Evolutionary conservation across 257 asterid genomes (phyloP).

Genomic region (Przewalskia tangutica): DNA sequence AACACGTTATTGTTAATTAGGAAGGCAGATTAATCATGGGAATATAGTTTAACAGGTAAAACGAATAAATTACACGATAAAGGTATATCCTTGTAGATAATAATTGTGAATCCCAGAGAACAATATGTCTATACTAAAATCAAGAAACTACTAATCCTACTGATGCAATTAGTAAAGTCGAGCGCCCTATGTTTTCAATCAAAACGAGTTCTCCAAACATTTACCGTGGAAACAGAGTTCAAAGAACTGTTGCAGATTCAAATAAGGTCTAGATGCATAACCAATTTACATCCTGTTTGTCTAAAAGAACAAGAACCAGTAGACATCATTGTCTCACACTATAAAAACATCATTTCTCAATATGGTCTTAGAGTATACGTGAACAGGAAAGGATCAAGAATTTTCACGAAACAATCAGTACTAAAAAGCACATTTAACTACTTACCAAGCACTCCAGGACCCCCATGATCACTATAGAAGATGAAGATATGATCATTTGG

Average conservation of each 20-base stretch:
- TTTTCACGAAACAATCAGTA: background rate
- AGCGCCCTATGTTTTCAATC: background rate
- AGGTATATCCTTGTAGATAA: background rate
- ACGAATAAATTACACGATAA: background rate
- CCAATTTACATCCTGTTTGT: background rate
- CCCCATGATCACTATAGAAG: slow-evolving; percentile 90
- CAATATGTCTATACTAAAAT: background rate
- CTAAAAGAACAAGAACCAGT: background rate
- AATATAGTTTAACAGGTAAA: background rate
- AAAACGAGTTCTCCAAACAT: background rate
- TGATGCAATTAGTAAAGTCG: background rate
- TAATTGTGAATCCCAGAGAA: background rate
- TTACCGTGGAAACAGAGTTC: background rate
- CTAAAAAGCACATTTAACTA: background rate
- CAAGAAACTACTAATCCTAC: background rate
- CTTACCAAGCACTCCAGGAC: slow-evolving; percentile 94
- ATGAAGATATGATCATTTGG: slow-evolving; percentile 84
- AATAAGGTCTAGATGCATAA: background rate
- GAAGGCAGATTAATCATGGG: background rate
- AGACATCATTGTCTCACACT: background rate
- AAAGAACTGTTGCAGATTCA: background rate
- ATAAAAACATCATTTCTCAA: background rate
- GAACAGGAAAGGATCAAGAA: background rate
- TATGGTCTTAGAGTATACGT: background rate
- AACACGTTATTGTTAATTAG: background rate